Conservation (phyloP, 2,329 filamentous ascomycete genomes). For the Biscogniauxia marginata region DNA sequence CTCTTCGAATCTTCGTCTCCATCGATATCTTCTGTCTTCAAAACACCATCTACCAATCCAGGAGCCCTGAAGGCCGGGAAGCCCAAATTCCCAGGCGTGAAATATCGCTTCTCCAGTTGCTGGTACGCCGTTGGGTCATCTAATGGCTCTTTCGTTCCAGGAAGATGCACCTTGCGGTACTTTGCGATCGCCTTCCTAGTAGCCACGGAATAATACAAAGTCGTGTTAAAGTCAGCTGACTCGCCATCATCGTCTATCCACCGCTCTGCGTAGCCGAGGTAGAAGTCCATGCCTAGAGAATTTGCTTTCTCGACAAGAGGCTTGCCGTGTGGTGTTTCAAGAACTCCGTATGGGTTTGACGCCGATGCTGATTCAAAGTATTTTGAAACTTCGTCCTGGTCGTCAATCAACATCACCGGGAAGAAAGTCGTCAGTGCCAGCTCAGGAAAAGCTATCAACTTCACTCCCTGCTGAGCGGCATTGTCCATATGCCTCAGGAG, state of each 20-base stretch:
- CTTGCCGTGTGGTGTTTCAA: conserved; percentile 42
- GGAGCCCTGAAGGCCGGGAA: conserved; percentile 53
- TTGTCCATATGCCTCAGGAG: conserved; percentile 49
- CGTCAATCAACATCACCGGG: conserved; percentile 48
- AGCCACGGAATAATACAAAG: conserved; percentile 49
- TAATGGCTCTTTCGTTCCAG: conserved; percentile 51
- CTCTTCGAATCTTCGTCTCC: conserved; percentile 4
- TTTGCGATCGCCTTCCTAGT: conserved; percentile 44
- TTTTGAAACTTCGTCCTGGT: conserved; percentile 41
- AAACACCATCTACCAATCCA: conserved; percentile 38
- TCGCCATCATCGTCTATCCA: conserved; percentile 37
- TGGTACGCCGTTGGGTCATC: conserved; percentile 46
- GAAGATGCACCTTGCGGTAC: conserved; percentile 56
- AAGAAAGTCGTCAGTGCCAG: conserved; percentile 58
- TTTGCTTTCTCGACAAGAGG: conserved; percentile 48
- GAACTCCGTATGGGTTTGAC: conserved; percentile 31
- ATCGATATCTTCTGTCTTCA: conserved; percentile 33
- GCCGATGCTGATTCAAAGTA: conserved; percentile 51
- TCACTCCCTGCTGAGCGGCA: conserved; percentile 43
- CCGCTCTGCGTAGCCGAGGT: conserved; percentile 52
- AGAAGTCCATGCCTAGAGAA: conserved; percentile 48
- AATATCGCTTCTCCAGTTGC: conserved; percentile 57
- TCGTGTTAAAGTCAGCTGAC: conserved; percentile 47
- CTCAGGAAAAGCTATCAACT: conserved; percentile 54
- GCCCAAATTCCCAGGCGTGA: conserved; percentile 50